These are phyloP conservation scores for Exophiala lecanii-corni DNA, from an alignment of 2,329 filamentous ascomycete genomes.

Conservation along the genomic window DNA sequence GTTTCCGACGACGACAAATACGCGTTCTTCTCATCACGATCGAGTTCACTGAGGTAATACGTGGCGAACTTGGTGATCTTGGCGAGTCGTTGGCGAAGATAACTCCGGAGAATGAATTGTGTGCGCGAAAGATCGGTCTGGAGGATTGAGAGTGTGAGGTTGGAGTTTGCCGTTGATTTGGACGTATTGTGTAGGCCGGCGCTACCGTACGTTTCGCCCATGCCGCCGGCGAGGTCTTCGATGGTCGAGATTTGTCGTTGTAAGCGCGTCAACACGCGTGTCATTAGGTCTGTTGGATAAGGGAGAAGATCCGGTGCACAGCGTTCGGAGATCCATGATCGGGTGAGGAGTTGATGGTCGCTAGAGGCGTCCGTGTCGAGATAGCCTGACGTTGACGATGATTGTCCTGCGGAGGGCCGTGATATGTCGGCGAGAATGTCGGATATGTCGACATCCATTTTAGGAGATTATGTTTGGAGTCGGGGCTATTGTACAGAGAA, in stretches of 20 bases:
- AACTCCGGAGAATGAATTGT: slow-evolving; percentile 82
- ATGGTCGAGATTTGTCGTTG: slow-evolving; percentile 60
- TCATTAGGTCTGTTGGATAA: slow-evolving; percentile 72
- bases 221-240: slow-evolving; percentile 52
- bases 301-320: slow-evolving; percentile 82
- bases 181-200: slow-evolving; percentile 37
- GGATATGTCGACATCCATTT: slow-evolving; percentile 26
- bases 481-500: too few relatives aligned
- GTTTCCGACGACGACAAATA: slow-evolving; percentile 69
- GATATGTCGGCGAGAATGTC: slow-evolving; percentile 50
- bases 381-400: slow-evolving; percentile 2
- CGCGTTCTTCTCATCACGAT: slow-evolving; percentile 27
- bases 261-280: slow-evolving; percentile 71
- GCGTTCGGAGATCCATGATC: slow-evolving; percentile 89
- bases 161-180: slow-evolving; percentile 63
- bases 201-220: slow-evolving; percentile 30
- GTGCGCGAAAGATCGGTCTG: slow-evolving; percentile 94
- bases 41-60: slow-evolving; percentile 33
- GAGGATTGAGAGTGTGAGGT: slow-evolving; percentile 88
- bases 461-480: not conserved
- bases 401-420: slow-evolving; percentile 29
- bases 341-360: slow-evolving; percentile 84
- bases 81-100: slow-evolving; percentile 76
- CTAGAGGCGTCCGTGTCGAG: slow-evolving; percentile 31
- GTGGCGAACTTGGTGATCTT: slow-evolving; percentile 60